Evolutionary conservation across 1,284 basidiomycete genomes (phyloP).

Genomic region (Stygiomarasmius scandens): DNA sequence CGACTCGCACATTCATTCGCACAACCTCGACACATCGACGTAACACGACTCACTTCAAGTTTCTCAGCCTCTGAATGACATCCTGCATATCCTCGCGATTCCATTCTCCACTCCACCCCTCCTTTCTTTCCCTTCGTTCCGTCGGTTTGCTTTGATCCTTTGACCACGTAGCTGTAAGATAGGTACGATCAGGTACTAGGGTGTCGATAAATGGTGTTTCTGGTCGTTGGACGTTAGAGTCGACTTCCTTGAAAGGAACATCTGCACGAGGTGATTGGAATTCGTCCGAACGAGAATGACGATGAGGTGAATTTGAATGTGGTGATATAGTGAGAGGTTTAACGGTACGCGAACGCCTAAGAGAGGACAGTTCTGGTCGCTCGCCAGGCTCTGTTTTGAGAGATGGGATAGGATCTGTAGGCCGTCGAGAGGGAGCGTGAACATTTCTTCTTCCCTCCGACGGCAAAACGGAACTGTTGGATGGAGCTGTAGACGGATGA

Average conservation of each 20-base stretch:
- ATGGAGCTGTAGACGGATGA: background rate
- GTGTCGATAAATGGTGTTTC: constrained; percentile 13
- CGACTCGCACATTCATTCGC: too few species aligned
- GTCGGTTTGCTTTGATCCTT: background rate
- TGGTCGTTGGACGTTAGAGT: background rate
- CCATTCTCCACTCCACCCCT: constrained; percentile 18
- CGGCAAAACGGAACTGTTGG: background rate
- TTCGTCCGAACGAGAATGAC: background rate
- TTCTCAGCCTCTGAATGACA: constrained; percentile 14
- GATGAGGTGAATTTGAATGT: background rate
- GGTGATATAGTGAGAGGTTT: background rate
- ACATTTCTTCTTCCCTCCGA: background rate
- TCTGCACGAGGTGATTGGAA: background rate
- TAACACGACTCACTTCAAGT: constrained; percentile 17
- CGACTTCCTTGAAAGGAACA: background rate
- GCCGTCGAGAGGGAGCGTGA: background rate
- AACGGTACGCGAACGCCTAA: background rate
- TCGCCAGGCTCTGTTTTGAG: background rate
- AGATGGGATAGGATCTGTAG: background rate
- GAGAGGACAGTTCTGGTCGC: background rate
- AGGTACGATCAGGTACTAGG: constrained; percentile 6
- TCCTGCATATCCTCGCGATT: constrained; percentile 17
- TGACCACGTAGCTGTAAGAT: constrained; percentile 5
- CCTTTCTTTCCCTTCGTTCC: background rate
- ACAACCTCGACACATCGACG: too few species aligned